Conservation (phyloP, 2,329 filamentous ascomycete species). For the Rhynchosporium graminicola region DNA sequence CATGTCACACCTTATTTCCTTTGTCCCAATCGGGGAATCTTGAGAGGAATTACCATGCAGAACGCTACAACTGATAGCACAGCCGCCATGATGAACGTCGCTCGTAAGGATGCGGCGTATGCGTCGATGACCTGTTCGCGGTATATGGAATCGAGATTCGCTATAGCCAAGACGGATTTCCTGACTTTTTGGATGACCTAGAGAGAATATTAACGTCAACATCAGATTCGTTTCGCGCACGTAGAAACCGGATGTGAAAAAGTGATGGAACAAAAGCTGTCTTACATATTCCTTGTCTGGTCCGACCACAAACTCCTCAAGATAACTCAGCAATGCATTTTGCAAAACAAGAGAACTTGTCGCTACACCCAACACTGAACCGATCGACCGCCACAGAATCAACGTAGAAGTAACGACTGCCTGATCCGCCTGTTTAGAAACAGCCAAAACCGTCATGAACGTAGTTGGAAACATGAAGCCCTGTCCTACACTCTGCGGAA, state of each 20-base stretch:
- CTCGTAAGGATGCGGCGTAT: conserved; percentile 53
- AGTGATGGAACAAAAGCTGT: background rate
- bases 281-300: conserved; percentile 52
- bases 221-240: background rate
- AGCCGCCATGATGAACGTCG: conserved; percentile 47
- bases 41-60: conserved; percentile 52
- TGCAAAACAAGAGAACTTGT: conserved; percentile 72
- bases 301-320: conserved; percentile 60
- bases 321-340: conserved; percentile 63
- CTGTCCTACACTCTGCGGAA: conserved; percentile 58
- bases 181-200: conserved; percentile 54
- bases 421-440: conserved; percentile 60
- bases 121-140: conserved; percentile 56
- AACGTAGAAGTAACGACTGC: conserved; percentile 71
- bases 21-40: conserved; percentile 53
- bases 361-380: conserved; percentile 73
- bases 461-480: conserved; percentile 66
- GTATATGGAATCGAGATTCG: conserved; percentile 47
- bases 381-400: conserved; percentile 70
- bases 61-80: conserved; percentile 51
- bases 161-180: conserved; percentile 56
- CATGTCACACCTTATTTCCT: conserved; percentile 40
- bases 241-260: background rate
- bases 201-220: conserved; percentile 21
- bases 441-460: conserved; percentile 63